These are phyloP conservation scores for Naegleria lovaniensis DNA, from an alignment of 208 protist genomes.

Conservation along the genomic window DNA sequence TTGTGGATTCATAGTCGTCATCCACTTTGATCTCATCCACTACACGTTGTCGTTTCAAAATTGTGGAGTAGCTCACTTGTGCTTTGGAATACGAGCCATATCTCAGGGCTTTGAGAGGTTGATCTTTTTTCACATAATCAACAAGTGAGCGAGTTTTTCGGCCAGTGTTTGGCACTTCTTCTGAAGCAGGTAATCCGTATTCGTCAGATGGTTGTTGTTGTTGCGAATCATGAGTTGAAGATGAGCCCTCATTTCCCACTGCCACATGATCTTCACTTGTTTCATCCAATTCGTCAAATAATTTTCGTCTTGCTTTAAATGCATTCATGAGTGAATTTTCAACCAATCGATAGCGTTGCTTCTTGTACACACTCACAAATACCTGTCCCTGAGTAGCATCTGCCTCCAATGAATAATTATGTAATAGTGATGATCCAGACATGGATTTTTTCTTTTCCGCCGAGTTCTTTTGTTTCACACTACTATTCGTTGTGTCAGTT, in stretches of 20 bases:
- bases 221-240: too few species aligned
- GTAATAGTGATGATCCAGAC: neutral
- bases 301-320: too few species aligned
- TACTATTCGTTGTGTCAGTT: neutral
- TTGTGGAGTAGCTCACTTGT: neutral
- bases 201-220: too few species aligned
- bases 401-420: neutral
- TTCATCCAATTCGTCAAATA: too few species aligned
- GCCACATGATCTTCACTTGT: too few species aligned
- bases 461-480: neutral
- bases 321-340: neutral
- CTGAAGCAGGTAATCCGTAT: too few species aligned
- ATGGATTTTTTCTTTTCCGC: neutral
- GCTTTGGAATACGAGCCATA: neutral
- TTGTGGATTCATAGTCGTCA: neutral
- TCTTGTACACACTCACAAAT: neutral
- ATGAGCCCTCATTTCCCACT: too few species aligned
- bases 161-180: too few species aligned
- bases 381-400: neutral
- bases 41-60: neutral
- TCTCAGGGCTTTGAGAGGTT: neutral
- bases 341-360: neutral
- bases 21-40: neutral
- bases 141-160: too few species aligned
- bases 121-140: too few species aligned